Evolutionary conservation across 192 early-diverging fungal genomes (phyloP).

Genomic region (Linnemannia schmuckeri): DNA sequence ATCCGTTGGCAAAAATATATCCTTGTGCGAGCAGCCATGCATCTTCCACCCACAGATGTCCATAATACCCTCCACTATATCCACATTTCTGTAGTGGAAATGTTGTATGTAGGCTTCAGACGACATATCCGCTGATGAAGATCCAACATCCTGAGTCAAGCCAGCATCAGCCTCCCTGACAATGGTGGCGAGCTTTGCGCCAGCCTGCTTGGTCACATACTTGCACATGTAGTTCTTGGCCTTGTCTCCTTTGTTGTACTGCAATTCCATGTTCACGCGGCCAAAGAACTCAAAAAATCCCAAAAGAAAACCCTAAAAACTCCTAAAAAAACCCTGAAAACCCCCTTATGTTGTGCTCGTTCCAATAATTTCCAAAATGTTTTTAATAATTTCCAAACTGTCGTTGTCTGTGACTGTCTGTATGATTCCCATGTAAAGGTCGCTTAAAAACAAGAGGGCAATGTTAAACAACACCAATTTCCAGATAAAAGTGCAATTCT

Average conservation of each 20-base stretch:
- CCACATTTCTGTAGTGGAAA: constrained; percentile 43
- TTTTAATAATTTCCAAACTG: neutral
- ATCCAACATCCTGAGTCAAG: neutral
- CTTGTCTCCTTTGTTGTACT: constrained; percentile 29
- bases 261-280: constrained; percentile 33
- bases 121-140: constrained; percentile 3
- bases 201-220: constrained; percentile 26
- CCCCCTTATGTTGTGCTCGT: too few relatives aligned
- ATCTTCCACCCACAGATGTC: constrained; percentile 40
- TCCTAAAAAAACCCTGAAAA: too few relatives aligned
- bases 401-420: neutral
- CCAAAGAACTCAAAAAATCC: too few relatives aligned
- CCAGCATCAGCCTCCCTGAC: constrained; percentile 9
- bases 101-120: constrained; percentile 20
- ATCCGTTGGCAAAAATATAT: too few relatives aligned
- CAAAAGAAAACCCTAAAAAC: too few relatives aligned
- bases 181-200: constrained; percentile 25
- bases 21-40: too few relatives aligned
- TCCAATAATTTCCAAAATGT: too few relatives aligned
- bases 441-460: neutral
- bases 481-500: neutral
- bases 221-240: too few relatives aligned
- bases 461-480: neutral
- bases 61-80: constrained; percentile 33
- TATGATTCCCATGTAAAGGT: neutral